These are phyloP conservation scores for Hortaea werneckii DNA, from an alignment of 2,329 filamentous ascomycete genomes.

Conservation along the genomic window DNA sequence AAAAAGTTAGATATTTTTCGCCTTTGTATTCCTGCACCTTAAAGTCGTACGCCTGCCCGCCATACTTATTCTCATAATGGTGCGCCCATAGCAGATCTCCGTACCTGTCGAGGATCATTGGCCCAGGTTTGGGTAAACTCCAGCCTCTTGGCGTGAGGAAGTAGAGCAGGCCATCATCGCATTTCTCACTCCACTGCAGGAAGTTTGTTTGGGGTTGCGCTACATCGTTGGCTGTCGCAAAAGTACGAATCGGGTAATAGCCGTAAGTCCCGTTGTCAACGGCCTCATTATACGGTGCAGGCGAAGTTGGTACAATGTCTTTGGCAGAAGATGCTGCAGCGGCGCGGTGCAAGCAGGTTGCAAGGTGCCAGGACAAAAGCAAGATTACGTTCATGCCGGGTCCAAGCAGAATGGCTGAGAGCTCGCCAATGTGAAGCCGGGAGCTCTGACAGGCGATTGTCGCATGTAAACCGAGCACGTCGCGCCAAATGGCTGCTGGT, in stretches of 20 bases:
- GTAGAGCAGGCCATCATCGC: slow-evolving; percentile 18
- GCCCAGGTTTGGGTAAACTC: slow-evolving; percentile 20
- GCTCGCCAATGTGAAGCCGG: not conserved
- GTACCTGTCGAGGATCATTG: slow-evolving; percentile 23
- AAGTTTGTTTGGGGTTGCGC: slow-evolving; percentile 20
- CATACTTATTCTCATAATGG: slow-evolving; percentile 23
- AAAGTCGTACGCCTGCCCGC: slow-evolving; percentile 26
- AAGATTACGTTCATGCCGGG: not conserved
- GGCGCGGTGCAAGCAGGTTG: slow-evolving; percentile 8
- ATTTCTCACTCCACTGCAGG: slow-evolving; percentile 17
- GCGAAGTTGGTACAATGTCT: not conserved
- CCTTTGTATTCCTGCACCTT: slow-evolving; percentile 27
- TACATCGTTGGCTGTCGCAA: slow-evolving; percentile 13
- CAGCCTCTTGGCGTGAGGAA: slow-evolving; percentile 26
- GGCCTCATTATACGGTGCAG: slow-evolving; percentile 14
- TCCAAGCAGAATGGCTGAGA: not conserved
- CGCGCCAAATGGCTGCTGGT: too few species aligned
- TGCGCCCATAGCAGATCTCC: slow-evolving; percentile 23
- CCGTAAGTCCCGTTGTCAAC: slow-evolving; percentile 21
- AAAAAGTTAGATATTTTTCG: slow-evolving; percentile 29
- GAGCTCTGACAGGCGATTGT: not conserved
- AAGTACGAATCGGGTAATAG: slow-evolving; percentile 18
- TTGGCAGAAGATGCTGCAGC: not conserved
- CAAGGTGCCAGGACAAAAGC: slow-evolving; percentile 15
- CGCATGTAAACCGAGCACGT: not conserved